Percentiles rank a stretch among this genome's conserved stretches.
These are phyloP conservation scores for Truncatella angustata DNA, from an alignment of 2,329 filamentous ascomycete genomes.

Conservation along the genomic window DNA sequence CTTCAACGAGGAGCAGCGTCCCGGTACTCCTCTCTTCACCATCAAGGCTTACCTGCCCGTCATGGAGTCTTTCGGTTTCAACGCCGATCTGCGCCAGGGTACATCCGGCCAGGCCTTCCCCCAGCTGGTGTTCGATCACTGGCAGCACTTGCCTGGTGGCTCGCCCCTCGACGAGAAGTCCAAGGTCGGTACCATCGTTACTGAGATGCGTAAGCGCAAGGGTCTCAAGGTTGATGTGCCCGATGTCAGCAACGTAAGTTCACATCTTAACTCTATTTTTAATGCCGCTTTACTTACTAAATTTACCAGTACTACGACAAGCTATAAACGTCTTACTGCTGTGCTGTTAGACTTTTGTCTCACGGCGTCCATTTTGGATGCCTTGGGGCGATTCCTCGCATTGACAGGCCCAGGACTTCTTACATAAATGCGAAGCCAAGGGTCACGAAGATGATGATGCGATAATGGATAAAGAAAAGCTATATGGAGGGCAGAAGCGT, in stretches of 20 bases:
- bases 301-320: constrained; percentile 90
- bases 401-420: constrained; percentile 20
- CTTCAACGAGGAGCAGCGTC: constrained; percentile 96
- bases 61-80: constrained; percentile 99
- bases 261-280: background rate
- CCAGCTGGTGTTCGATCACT: constrained; percentile 98
- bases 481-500: constrained; percentile 24
- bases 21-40: constrained; percentile 98
- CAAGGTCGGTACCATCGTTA: constrained; percentile 81
- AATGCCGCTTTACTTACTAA: constrained; percentile 35
- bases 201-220: constrained; percentile 97
- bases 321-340: constrained; percentile 67
- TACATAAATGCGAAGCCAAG: constrained; percentile 23
- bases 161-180: constrained; percentile 80
- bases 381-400: constrained; percentile 38
- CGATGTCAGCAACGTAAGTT: constrained; percentile 90
- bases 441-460: constrained; percentile 26
- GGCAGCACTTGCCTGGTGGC: constrained; percentile 93
- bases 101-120: constrained; percentile 99
- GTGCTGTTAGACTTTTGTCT: constrained; percentile 44
- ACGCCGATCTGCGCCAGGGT: constrained; percentile 88
- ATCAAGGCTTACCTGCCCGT: constrained; percentile 97
- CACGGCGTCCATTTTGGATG: constrained; percentile 40
- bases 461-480: constrained; percentile 31
- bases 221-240: constrained; percentile 97